Percentiles rank a stretch among this genome's conserved stretches.
Conservation (phyloP, 441 rosid species). For the Populus tomentosa region DNA sequence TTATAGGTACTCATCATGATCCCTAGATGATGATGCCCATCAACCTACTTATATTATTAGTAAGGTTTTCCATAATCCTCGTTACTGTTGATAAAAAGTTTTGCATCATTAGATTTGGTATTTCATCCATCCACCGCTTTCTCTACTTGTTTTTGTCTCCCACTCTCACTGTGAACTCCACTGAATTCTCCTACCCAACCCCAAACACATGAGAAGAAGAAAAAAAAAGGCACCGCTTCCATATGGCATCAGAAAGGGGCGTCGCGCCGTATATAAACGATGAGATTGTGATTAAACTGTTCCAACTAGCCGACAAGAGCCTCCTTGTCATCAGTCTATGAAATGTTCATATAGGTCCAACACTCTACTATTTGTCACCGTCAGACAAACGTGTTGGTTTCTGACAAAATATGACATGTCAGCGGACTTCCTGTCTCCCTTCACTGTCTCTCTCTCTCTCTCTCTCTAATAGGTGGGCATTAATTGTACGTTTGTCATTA, state of each 20-base stretch:
- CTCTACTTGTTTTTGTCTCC: neutral
- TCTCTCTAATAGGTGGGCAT: neutral
- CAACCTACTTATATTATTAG: no score
- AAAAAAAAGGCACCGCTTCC: no score
- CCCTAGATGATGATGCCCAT: no score
- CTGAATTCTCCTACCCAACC: neutral
- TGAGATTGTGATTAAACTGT: neutral
- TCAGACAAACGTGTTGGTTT: conserved; percentile 30
- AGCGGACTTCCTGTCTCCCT: conserved; percentile 20
- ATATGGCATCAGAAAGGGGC: neutral
- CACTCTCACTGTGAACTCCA: neutral
- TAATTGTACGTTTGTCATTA: neutral
- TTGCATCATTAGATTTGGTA: neutral
- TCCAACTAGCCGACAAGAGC: neutral
- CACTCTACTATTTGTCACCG: neutral
- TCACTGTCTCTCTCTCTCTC: neutral
- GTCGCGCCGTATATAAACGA: no score
- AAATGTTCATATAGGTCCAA: neutral
- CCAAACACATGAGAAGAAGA: neutral
- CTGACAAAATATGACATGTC: conserved; percentile 32
- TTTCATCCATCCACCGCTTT: neutral
- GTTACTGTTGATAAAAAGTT: neutral
- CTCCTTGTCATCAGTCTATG: neutral
- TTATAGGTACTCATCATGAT: no score
- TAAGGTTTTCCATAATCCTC: no score